Conservation (phyloP, 768 basidiomycete genomes). For the Lactarius hengduanensis region DNA sequence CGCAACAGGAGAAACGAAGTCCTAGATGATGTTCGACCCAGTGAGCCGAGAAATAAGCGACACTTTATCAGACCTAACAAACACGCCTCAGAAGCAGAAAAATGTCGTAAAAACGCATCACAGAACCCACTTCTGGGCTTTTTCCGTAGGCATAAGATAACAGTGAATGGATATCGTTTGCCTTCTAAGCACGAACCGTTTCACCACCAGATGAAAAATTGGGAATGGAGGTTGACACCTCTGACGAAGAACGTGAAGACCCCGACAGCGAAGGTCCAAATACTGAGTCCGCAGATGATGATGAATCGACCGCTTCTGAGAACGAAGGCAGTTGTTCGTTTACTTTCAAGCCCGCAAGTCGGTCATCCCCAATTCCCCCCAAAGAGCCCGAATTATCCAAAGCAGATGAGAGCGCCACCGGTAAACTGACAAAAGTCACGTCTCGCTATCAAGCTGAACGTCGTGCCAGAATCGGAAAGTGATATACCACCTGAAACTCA, state of each 20-base stretch:
- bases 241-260: constrained; percentile 30
- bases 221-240: constrained; percentile 25
- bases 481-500: constrained; percentile 7
- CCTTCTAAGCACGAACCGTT: not conserved
- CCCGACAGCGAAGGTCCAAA: constrained; percentile 26
- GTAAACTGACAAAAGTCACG: constrained; percentile 12
- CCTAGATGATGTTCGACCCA: not conserved
- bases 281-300: constrained; percentile 19
- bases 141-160: constrained; percentile 30
- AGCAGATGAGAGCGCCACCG: constrained; percentile 21
- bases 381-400: not conserved
- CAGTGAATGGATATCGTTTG: constrained; percentile 8
- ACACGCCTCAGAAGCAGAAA: constrained; percentile 9
- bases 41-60: constrained; percentile 32
- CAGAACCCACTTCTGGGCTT: constrained; percentile 33
- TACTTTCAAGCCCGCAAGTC: constrained; percentile 5
- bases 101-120: constrained; percentile 14
- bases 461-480: constrained; percentile 35
- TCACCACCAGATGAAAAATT: constrained; percentile 26
- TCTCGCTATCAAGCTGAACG: constrained; percentile 8
- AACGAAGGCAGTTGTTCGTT: constrained; percentile 11
- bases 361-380: not conserved
- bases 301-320: constrained; percentile 11
- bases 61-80: not conserved
- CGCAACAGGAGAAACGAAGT: constrained; percentile 10